Base-by-base conservation (phyloP, 1,284 basidiomycete genomes). In the Heliocybe sulcata region DNA sequence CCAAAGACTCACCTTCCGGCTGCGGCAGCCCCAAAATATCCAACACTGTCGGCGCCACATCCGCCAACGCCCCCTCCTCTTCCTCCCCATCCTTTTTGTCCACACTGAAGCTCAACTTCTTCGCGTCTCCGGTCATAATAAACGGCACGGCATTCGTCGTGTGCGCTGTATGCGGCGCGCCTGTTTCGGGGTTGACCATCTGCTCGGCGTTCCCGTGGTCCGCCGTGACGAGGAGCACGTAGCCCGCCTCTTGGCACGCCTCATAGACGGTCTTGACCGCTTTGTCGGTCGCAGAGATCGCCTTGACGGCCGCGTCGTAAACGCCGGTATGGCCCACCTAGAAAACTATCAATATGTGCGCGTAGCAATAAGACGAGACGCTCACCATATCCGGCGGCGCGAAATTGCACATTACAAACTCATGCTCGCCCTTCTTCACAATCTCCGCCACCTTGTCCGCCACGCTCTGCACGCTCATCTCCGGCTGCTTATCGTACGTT, bases 361-460 rank as follows among this genome's bases (percentile, higher is more conserved):
- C 51, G n/a, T 35, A 51, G 51, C 35, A n/a, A 23, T n/a, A 33
- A 1, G 31, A n/a, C 22, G 14, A 35, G 22, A 51, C 9, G 67
- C 70, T 51, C 54, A 87, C 93, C 93, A 95, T 95, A 67, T 96
- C 93, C 14, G 93, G 93, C 51, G 93, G 93, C 25, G 93, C 93
- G 70, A 94, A 94, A 74, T 94, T 95, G 76, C 92, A 94, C 92
- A 96, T 95, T 58, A 95, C 81, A 68, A 95, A 94, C 53, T 94
- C 89, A 63, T 89, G 79, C 57, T 85, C 75, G 56, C 77, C 71
- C 60, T 75, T 72, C 65, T 79, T 79, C 60, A 95, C 80, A n/a
- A 92, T 76, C 69, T 92, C 86, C 2, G 90, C 90, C 12, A 95
- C 92, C 70, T 92, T 92, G 66, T 93, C 88, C 0, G 92, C 92